Conservation (phyloP, 2,329 filamentous ascomycete genomes). For the Ceratocystis lukuohia region DNA sequence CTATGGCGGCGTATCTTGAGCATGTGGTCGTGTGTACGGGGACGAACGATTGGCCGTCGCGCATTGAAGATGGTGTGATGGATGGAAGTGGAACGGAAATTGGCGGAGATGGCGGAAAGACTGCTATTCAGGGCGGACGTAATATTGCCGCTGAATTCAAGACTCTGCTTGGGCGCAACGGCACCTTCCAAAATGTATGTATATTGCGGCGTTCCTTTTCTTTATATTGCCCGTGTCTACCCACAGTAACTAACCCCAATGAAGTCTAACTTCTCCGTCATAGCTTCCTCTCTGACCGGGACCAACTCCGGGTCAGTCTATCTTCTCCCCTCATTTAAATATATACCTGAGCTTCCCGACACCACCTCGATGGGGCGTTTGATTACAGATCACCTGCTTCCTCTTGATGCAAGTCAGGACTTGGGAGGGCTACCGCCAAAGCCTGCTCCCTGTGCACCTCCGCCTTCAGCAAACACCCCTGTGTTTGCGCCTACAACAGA, state of each 20-base stretch:
- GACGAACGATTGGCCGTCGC: conserved; percentile 64
- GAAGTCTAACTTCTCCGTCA: conserved; percentile 69
- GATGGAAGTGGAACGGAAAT: neutral
- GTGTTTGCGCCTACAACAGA: conserved; percentile 38
- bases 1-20: conserved; percentile 60
- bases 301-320: conserved; percentile 39
- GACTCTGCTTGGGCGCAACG: conserved; percentile 51
- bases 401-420: neutral
- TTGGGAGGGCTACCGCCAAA: neutral
- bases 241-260: neutral
- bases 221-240: neutral
- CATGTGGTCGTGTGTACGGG: conserved; percentile 78
- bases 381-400: conserved; percentile 7
- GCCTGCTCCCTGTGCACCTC: neutral
- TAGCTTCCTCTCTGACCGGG: conserved; percentile 60
- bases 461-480: neutral
- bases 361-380: conserved; percentile 39
- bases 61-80: conserved; percentile 52
- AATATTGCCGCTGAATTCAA: conserved; percentile 62
- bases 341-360: conserved; percentile 57
- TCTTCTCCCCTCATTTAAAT: conserved; percentile 72
- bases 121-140: neutral
- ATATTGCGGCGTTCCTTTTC: neutral
- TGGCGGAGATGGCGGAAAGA: neutral
- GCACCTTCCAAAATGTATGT: conserved; percentile 52